A percentile compares a stretch with the other conserved stretches of the same genome.
These are phyloP conservation scores for Xanthoconium purpureum DNA, from an alignment of 768 basidiomycete genomes.

Conservation along the genomic window DNA sequence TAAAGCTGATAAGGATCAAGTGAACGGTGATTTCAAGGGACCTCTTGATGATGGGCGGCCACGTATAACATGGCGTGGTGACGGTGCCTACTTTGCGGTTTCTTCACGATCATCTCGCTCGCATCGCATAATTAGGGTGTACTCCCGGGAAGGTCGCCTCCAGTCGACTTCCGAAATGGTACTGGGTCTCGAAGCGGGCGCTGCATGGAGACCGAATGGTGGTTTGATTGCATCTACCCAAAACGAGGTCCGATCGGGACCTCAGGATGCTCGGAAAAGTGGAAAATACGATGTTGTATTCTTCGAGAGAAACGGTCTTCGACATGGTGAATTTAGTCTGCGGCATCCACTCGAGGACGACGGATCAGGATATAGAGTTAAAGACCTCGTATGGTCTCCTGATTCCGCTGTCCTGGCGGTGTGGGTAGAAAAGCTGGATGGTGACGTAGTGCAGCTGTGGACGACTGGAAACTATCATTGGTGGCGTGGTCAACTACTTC, in stretches of 20 bases:
- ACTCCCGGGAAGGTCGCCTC: constrained; percentile 51
- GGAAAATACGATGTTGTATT: constrained; percentile 85
- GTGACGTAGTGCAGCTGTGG: constrained; percentile 91
- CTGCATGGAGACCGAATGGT: constrained; percentile 88
- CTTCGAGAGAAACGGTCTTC: constrained; percentile 91
- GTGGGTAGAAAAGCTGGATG: constrained; percentile 70
- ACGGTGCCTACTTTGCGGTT: constrained; percentile 84
- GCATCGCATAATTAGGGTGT: constrained; percentile 28
- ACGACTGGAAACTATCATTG: constrained; percentile 94
- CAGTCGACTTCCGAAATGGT: constrained; percentile 85
- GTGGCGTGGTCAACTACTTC: constrained; percentile 35
- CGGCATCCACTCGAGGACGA: constrained; percentile 35
- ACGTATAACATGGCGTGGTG: constrained; percentile 91
- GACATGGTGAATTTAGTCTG: constrained; percentile 86
- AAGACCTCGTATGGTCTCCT: constrained; percentile 80
- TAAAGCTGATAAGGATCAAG: constrained; percentile 50
- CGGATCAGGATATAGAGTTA: constrained; percentile 68
- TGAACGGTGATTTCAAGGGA: constrained; percentile 45
- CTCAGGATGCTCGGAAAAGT: constrained; percentile 61
- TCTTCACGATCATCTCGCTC: constrained; percentile 58
- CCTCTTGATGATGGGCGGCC: constrained; percentile 71
- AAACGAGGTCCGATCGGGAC: constrained; percentile 69
- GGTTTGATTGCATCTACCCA: constrained; percentile 81
- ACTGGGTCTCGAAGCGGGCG: constrained; percentile 72
- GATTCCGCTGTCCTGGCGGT: constrained; percentile 84